Percentiles rank a stretch among this genome's conserved stretches.
Conservation (phyloP, 2,329 filamentous ascomycete species). For the Alternaria novae-zelandiae region DNA sequence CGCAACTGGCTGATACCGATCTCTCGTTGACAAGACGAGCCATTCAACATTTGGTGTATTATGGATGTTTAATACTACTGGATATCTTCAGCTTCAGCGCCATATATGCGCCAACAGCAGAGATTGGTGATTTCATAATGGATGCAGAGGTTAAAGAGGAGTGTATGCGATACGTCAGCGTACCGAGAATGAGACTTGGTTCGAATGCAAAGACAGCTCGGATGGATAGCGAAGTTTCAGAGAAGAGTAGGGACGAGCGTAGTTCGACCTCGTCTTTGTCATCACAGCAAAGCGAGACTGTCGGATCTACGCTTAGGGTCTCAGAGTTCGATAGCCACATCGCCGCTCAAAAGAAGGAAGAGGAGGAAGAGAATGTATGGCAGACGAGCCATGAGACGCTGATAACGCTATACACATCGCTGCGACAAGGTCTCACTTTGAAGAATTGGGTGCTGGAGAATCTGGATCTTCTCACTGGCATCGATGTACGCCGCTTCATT, state of each 20-base stretch:
- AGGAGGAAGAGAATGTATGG: conserved; percentile 15
- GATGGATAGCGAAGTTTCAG: conserved; percentile 26
- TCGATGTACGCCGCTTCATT: conserved; percentile 89
- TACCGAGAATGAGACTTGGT: conserved; percentile 46
- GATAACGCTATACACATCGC: conserved; percentile 82
- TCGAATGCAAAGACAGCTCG: conserved; percentile 19
- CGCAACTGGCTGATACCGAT: conserved; percentile 83
- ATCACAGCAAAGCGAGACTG: conserved; percentile 23
- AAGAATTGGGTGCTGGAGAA: conserved; percentile 86
- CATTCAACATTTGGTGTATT: conserved; percentile 88
- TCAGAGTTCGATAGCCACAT: conserved; percentile 19
- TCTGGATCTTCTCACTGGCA: conserved; percentile 71
- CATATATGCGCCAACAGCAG: conserved; percentile 83
- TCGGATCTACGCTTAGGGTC: conserved; percentile 19
- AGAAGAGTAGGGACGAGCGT: conserved; percentile 23
- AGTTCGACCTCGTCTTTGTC: conserved; percentile 32
- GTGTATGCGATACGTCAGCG: conserved; percentile 78
- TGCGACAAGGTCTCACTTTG: conserved; percentile 82
- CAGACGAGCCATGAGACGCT: conserved; percentile 55
- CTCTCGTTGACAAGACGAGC: conserved; percentile 85
- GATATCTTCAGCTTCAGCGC: conserved; percentile 95
- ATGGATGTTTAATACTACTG: conserved; percentile 86
- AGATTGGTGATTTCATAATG: conserved; percentile 78
- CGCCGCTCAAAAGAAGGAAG: conserved; percentile 10
- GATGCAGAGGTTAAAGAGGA: conserved; percentile 83